Conservation (phyloP, 139 green algal species). For the Tetratostichococcus sp. region DNA sequence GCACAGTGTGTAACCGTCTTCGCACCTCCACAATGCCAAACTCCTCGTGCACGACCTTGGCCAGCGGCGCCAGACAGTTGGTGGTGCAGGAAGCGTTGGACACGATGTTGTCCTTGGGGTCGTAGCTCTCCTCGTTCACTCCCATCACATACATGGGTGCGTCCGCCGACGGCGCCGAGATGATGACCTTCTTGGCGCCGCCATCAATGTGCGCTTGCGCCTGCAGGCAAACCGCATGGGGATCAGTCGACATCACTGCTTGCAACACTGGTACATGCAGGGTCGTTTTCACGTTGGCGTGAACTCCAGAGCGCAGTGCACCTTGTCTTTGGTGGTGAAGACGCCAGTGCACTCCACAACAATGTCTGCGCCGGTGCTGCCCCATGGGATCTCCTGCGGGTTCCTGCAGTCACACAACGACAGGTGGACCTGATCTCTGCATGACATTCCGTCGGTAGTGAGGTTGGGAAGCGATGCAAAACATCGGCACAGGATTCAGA, state of each 20-base stretch:
- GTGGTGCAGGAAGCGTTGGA: slow-evolving; percentile 96
- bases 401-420: slow-evolving; percentile 49
- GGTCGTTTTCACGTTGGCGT: no score
- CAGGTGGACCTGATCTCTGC: no score
- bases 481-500: no score
- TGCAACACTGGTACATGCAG: background rate
- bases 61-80: slow-evolving; percentile 95
- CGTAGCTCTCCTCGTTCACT: slow-evolving; percentile 88
- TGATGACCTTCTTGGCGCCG: slow-evolving; percentile 94
- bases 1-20: no score
- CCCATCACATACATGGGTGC: slow-evolving; percentile 96
- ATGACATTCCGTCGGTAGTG: no score
- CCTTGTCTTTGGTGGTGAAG: slow-evolving; percentile 86
- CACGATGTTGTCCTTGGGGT: slow-evolving; percentile 74
- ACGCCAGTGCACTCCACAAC: slow-evolving; percentile 93
- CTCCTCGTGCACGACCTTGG: slow-evolving; percentile 84
- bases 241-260: background rate
- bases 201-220: slow-evolving; percentile 70
- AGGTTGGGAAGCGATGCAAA: no score
- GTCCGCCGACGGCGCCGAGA: slow-evolving; percentile 86
- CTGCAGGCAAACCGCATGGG: slow-evolving; percentile 18
- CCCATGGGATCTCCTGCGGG: slow-evolving; percentile 84
- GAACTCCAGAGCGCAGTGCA: background rate
- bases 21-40: slow-evolving; percentile 75
- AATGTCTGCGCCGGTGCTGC: slow-evolving; percentile 63